Conservation (phyloP, 2,329 filamentous ascomycete species). For the Neonectria ditissima region DNA sequence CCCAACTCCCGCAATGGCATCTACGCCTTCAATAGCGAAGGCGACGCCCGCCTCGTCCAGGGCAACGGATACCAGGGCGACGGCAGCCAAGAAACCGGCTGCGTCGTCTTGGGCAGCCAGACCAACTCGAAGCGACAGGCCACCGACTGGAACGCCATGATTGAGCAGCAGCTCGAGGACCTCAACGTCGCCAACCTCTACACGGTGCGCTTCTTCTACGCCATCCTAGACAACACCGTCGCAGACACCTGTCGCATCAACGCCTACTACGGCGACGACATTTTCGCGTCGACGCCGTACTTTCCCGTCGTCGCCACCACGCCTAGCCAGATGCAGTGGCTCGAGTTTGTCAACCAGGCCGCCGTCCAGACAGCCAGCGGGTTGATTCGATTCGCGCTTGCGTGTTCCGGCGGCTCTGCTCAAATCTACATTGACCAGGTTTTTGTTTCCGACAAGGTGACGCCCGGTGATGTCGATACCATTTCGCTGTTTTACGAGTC, state of each 20-base stretch:
- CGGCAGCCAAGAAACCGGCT: slow-evolving; percentile 31
- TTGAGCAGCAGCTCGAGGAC: slow-evolving; percentile 35
- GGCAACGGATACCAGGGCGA: slow-evolving; percentile 33
- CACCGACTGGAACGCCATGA: slow-evolving; percentile 20
- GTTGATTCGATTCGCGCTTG: slow-evolving; percentile 34
- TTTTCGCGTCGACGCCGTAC: slow-evolving; percentile 33
- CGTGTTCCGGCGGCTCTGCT: slow-evolving; percentile 33
- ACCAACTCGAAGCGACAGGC: not conserved
- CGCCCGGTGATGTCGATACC: slow-evolving; percentile 27
- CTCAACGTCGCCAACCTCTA: slow-evolving; percentile 29
- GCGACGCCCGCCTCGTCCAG: slow-evolving; percentile 29
- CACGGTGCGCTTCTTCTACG: slow-evolving; percentile 41
- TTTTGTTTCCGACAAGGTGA: slow-evolving; percentile 38
- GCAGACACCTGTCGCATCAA: slow-evolving; percentile 35
- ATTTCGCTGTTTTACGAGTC: slow-evolving; percentile 33
- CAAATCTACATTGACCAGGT: slow-evolving; percentile 39
- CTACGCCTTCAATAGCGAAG: slow-evolving; percentile 34
- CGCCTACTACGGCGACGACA: slow-evolving; percentile 30
- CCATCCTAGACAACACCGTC: slow-evolving; percentile 28
- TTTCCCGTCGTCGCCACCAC: slow-evolving; percentile 26
- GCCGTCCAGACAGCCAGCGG: slow-evolving; percentile 31
- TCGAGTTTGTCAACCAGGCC: slow-evolving; percentile 28
- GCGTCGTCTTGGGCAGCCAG: slow-evolving; percentile 26
- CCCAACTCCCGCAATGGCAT: slow-evolving; percentile 35
- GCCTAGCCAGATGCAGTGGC: slow-evolving; percentile 13